Evolutionary conservation across 73 alveolate genomes (phyloP).

Genomic region (Effrenium voratum): DNA sequence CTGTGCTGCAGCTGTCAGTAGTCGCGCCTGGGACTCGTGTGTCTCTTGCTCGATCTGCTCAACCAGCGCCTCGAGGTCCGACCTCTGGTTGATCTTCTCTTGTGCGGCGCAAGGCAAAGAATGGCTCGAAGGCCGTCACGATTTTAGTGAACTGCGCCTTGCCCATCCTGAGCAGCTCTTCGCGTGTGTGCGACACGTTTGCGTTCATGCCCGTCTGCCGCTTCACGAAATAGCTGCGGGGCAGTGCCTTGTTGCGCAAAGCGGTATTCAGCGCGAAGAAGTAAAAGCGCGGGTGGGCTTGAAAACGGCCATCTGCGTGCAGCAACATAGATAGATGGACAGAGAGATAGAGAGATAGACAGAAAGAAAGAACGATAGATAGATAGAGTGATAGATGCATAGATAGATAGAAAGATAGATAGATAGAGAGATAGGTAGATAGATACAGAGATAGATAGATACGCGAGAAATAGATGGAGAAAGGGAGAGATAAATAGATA

Average conservation of each 20-base stretch:
- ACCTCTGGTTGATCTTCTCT: neutral
- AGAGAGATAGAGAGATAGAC: no score
- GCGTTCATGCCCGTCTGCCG: neutral
- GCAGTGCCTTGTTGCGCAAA: neutral
- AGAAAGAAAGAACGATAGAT: no score
- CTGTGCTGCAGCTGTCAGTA: neutral
- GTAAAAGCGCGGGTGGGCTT: no score
- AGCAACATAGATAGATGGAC: no score
- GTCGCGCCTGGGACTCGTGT: neutral
- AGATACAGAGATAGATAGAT: no score
- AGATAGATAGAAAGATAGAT: no score
- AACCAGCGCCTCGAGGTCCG: neutral
- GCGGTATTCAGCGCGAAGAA: no score
- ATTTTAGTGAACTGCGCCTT: neutral
- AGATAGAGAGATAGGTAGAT: no score
- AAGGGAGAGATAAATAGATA: no score
- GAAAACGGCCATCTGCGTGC: no score
- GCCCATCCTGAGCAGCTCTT: neutral
- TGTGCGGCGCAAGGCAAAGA: neutral
- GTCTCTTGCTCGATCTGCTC: slow-evolving; percentile 15
- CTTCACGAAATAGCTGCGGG: neutral
- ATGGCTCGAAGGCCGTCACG: neutral
- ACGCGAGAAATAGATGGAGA: no score
- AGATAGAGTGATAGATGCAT: no score
- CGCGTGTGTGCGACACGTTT: neutral